Percentiles rank a stretch among this genome's conserved stretches.
Conservation (phyloP, 768 basidiomycete genomes). For the Mycena rebaudengoi region DNA sequence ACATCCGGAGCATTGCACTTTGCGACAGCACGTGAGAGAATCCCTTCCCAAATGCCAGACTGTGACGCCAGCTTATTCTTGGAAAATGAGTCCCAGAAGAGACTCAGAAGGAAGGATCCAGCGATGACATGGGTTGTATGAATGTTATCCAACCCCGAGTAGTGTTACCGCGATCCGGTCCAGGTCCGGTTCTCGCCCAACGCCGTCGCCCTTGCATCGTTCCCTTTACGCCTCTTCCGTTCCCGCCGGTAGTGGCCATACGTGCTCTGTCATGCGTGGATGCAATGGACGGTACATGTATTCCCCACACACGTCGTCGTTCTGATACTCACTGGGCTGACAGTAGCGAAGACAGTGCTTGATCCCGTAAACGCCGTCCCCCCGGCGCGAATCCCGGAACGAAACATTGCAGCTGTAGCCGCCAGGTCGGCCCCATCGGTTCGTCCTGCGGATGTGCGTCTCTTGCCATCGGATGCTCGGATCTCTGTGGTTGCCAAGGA, state of each 20-base stretch:
- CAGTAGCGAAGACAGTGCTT: slow-evolving; percentile 8
- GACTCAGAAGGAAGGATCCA: background rate
- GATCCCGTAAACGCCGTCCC: slow-evolving; percentile 9
- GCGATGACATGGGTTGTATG: background rate
- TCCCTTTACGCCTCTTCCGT: too few species aligned
- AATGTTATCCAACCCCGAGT: background rate
- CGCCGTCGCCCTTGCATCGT: too few species aligned
- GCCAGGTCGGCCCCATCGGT: background rate
- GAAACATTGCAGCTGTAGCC: background rate
- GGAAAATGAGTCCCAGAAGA: background rate
- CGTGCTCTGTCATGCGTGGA: slow-evolving; percentile 3
- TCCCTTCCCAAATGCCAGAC: background rate
- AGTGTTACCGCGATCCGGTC: too few species aligned
- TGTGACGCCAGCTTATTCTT: background rate
- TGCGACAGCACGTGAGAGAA: slow-evolving; percentile 1
- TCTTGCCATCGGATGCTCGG: slow-evolving; percentile 1
- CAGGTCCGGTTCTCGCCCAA: too few species aligned
- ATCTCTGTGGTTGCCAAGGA: slow-evolving; percentile 1
- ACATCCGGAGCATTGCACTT: background rate
- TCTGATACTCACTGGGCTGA: background rate
- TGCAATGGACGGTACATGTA: slow-evolving; percentile 4
- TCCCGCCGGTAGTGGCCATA: background rate
- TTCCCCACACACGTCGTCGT: background rate
- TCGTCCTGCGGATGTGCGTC: background rate
- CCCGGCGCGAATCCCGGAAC: background rate